These are phyloP conservation scores for Arabidopsis suecica DNA, from an alignment of 345 rosid genomes.

Conservation along the genomic window DNA sequence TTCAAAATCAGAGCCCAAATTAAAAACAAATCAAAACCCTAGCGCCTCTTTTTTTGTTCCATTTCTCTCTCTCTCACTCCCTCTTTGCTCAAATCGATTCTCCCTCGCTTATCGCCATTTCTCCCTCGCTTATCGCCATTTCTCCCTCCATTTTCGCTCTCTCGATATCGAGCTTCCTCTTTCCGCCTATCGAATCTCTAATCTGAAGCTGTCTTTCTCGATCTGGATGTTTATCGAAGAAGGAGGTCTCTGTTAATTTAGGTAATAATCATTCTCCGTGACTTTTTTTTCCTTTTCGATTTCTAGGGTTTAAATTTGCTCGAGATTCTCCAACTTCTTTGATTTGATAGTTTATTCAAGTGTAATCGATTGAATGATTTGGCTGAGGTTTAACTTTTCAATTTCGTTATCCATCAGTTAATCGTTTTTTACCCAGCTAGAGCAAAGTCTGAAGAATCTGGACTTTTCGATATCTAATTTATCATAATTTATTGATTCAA, in stretches of 20 bases:
- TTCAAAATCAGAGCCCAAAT: slow-evolving; percentile 58
- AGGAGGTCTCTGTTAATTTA: slow-evolving; percentile 15
- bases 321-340: not conserved
- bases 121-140: slow-evolving; percentile 44
- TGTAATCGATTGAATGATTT: not conserved
- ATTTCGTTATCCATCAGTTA: not conserved
- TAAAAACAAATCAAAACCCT: slow-evolving; percentile 57
- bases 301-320: slow-evolving; percentile 28
- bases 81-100: slow-evolving; percentile 33
- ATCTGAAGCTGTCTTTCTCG: slow-evolving; percentile 20
- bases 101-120: slow-evolving; percentile 42
- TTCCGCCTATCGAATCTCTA: slow-evolving; percentile 14
- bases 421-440: not conserved
- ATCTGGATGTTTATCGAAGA: not conserved
- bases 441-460: not conserved
- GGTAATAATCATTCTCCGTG: slow-evolving; percentile 29
- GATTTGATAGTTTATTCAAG: not conserved
- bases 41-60: slow-evolving; percentile 42
- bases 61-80: slow-evolving; percentile 7
- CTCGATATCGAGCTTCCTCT: slow-evolving; percentile 32
- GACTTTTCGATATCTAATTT: not conserved
- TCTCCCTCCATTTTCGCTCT: slow-evolving; percentile 42
- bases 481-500: slow-evolving; percentile 19
- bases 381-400: not conserved
- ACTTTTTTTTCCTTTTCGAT: not conserved